Evolutionary conservation across 2,329 filamentous ascomycete species (phyloP).

Genomic region (Elsinoe australis): DNA sequence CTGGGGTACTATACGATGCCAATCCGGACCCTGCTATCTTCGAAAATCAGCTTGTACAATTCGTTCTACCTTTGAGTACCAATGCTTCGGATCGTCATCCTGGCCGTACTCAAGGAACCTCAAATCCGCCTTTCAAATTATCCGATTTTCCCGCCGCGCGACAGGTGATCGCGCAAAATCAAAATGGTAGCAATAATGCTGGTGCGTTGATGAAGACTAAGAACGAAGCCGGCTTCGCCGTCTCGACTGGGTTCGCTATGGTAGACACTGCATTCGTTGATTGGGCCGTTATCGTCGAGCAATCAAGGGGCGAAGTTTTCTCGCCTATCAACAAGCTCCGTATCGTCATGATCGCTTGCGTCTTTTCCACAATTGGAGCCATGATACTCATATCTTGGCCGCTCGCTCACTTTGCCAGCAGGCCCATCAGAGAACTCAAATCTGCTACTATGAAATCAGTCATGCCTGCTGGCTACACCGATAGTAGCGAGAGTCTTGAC

Average conservation of each 20-base stretch:
- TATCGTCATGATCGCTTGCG: conserved; percentile 71
- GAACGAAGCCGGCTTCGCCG: conserved; percentile 62
- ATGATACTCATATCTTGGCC: conserved; percentile 67
- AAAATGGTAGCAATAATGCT: conserved; percentile 54
- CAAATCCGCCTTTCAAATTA: conserved; percentile 51
- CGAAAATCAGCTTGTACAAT: conserved; percentile 22
- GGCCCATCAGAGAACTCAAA: conserved; percentile 70
- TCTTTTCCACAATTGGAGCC: conserved; percentile 69
- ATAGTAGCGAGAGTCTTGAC: conserved; percentile 33
- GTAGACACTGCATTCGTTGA: conserved; percentile 61
- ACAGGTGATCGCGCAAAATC: conserved; percentile 49
- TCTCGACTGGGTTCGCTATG: conserved; percentile 74
- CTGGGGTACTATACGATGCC: conserved; percentile 28
- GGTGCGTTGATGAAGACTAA: conserved; percentile 59
- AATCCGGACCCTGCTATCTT: conserved; percentile 6
- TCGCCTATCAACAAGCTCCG: conserved; percentile 66
- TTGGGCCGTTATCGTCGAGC: conserved; percentile 78
- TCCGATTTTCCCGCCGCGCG: conserved; percentile 56
- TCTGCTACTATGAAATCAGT: conserved; percentile 68
- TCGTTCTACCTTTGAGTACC: conserved; percentile 26
- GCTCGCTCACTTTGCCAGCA: conserved; percentile 71
- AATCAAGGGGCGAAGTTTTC: conserved; percentile 66
- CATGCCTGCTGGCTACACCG: conserved; percentile 51
- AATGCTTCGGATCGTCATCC: conserved; percentile 26
- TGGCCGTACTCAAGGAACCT: conserved; percentile 29